phyloP scores from a whole-genome alignment of 73 alveolate species.

The Vitrella brassicaformis region DNA sequence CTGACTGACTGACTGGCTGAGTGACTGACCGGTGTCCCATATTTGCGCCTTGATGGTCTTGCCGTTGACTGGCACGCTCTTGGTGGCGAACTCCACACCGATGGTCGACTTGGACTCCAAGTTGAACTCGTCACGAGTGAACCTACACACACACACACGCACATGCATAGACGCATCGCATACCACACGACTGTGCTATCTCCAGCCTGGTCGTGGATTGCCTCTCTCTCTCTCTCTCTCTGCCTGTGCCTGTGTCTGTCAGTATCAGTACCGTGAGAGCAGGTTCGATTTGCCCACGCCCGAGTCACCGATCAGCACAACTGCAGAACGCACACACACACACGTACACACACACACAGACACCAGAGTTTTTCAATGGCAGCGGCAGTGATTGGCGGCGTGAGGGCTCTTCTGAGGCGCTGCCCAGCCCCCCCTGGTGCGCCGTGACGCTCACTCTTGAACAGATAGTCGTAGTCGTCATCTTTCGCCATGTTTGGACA shows the following conservation, averaged over 20 bases:
- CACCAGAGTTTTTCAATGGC: too few species aligned
- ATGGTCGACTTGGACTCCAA: constrained; percentile 61
- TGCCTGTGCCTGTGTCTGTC: too few species aligned
- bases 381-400: too few species aligned
- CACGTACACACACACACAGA: too few species aligned
- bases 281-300: constrained; percentile 48
- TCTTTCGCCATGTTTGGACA: constrained; percentile 44
- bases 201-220: too few species aligned
- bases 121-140: constrained; percentile 51
- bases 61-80: constrained; percentile 56
- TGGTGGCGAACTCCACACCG: constrained; percentile 76
- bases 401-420: too few species aligned
- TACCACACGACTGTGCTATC: too few species aligned
- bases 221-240: too few species aligned
- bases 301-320: constrained; percentile 54
- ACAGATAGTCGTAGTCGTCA: constrained; percentile 51
- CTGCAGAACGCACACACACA: too few species aligned
- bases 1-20: neutral
- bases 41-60: constrained; percentile 54
- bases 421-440: too few species aligned
- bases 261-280: constrained; percentile 2
- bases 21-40: constrained; percentile 51
- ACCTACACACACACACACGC: constrained; percentile 23
- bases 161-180: too few species aligned
- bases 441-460: constrained; percentile 22